Percentiles rank a stretch among this genome's conserved stretches.
Conservation (phyloP, 805 yeast genomes). For the Wickerhamomyces silvicola region DNA sequence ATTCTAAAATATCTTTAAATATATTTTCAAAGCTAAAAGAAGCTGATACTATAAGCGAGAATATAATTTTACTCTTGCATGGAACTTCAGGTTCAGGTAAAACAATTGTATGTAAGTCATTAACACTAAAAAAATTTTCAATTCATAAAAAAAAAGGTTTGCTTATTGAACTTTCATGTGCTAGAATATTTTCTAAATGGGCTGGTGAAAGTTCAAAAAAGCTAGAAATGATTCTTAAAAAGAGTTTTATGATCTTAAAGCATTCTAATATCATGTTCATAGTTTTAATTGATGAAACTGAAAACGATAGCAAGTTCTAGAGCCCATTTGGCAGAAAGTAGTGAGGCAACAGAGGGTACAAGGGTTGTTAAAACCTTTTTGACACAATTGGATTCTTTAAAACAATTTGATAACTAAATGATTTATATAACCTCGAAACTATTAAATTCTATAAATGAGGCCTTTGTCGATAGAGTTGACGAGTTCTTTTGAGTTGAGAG, state of each 20-base stretch:
- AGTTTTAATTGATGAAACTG: slow-evolving; percentile 40
- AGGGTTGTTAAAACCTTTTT: slow-evolving; percentile 39
- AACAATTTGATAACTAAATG: slow-evolving; percentile 27
- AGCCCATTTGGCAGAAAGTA: slow-evolving; percentile 25
- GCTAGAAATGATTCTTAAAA: slow-evolving; percentile 28
- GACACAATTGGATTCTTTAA: slow-evolving; percentile 35
- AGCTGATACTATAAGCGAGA: slow-evolving; percentile 8
- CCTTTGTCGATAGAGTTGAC: slow-evolving; percentile 40
- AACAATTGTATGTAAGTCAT: slow-evolving; percentile 34
- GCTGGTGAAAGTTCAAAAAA: slow-evolving; percentile 41
- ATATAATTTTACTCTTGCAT: slow-evolving; percentile 25
- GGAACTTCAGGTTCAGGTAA: slow-evolving; percentile 46
- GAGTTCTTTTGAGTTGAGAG: slow-evolving; percentile 27
- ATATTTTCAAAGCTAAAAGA: too few species aligned
- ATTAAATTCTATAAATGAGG: slow-evolving; percentile 32
- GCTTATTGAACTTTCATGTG: slow-evolving; percentile 36
- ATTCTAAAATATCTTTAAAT: slow-evolving; percentile 27
- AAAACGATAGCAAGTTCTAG: slow-evolving; percentile 39
- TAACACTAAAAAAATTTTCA: slow-evolving; percentile 35
- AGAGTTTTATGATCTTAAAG: slow-evolving; percentile 21
- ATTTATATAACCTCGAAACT: slow-evolving; percentile 38
- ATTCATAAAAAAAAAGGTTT: slow-evolving; percentile 24
- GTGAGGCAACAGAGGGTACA: slow-evolving; percentile 37
- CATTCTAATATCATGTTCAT: slow-evolving; percentile 23
- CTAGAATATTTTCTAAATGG: slow-evolving; percentile 39